These are phyloP conservation scores for Cadophora sp. DNA, from an alignment of 2,329 filamentous ascomycete species.

Conservation along the genomic window DNA sequence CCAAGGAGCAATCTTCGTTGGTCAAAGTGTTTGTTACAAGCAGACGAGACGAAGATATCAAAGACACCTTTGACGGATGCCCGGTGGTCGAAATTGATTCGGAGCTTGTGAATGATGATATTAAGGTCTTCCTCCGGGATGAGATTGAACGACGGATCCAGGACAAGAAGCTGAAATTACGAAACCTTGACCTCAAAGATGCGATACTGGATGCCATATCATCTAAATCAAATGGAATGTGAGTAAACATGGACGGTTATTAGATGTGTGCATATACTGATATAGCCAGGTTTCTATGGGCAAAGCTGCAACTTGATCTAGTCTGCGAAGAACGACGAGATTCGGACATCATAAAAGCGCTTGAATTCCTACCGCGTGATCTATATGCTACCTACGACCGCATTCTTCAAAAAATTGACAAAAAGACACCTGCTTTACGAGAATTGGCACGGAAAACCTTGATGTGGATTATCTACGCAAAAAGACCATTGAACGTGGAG, in stretches of 20 bases:
- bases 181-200: not conserved
- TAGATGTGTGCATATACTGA: not conserved
- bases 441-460: not conserved
- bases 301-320: not conserved
- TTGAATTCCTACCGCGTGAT: not conserved
- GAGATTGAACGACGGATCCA: constrained; percentile 3
- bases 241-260: not conserved
- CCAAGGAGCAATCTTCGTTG: not conserved
- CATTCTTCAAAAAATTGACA: not conserved
- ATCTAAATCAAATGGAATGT: constrained; percentile 11
- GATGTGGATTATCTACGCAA: constrained; percentile 5
- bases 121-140: not conserved
- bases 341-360: not conserved
- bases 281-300: not conserved
- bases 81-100: constrained; percentile 5
- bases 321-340: not conserved
- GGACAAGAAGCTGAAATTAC: not conserved
- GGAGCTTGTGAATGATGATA: not conserved
- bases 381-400: not conserved
- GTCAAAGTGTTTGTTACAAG: not conserved
- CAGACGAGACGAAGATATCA: constrained; percentile 10
- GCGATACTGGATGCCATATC: not conserved
- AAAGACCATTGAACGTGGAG: not conserved
- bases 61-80: not conserved
- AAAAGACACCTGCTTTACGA: not conserved